Evolutionary conservation across 805 yeast genomes (phyloP).

Genomic region (Spencermartinsiella europaea): DNA sequence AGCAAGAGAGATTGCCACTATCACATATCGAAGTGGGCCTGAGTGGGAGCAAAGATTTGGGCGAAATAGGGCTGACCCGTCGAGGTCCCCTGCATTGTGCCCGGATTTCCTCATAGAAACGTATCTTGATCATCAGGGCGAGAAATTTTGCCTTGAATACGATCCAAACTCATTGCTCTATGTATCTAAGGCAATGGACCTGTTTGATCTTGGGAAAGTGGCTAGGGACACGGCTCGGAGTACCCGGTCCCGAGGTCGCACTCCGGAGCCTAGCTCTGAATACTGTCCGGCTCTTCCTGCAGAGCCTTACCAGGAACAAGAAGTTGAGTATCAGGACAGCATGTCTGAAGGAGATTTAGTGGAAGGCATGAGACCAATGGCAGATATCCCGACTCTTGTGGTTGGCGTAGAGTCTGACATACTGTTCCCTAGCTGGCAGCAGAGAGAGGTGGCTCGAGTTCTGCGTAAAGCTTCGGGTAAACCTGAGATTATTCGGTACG

Average conservation of each 20-base stretch:
- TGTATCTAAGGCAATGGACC: constrained; percentile 90
- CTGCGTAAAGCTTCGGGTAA: constrained; percentile 38
- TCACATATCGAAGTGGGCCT: constrained; percentile 91
- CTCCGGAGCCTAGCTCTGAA: constrained; percentile 15
- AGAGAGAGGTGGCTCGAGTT: constrained; percentile 66
- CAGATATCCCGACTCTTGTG: constrained; percentile 63
- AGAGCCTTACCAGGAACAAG: constrained; percentile 52
- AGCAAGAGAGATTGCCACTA: constrained; percentile 90
- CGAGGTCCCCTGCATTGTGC: constrained; percentile 76
- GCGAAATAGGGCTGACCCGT: constrained; percentile 76
- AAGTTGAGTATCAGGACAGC: constrained; percentile 44
- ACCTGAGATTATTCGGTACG: constrained; percentile 46
- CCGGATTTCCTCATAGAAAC: constrained; percentile 93
- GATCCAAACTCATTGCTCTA: constrained; percentile 87
- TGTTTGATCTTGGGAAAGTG: constrained; percentile 67
- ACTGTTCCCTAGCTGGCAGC: constrained; percentile 93
- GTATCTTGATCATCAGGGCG: constrained; percentile 91
- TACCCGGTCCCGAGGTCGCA: constrained; percentile 5
- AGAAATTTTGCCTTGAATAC: constrained; percentile 84
- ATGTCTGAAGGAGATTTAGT: constrained; percentile 50
- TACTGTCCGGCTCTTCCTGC: constrained; percentile 40
- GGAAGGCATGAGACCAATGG: constrained; percentile 58
- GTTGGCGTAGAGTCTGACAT: constrained; percentile 93
- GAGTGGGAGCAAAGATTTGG: constrained; percentile 96
- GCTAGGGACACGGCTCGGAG: constrained; percentile 14